A percentile compares a stretch with the other conserved stretches of the same genome.
phyloP scores from a whole-genome alignment of 192 early-diverging fungal genomes.

The Coemansia sp. region DNA sequence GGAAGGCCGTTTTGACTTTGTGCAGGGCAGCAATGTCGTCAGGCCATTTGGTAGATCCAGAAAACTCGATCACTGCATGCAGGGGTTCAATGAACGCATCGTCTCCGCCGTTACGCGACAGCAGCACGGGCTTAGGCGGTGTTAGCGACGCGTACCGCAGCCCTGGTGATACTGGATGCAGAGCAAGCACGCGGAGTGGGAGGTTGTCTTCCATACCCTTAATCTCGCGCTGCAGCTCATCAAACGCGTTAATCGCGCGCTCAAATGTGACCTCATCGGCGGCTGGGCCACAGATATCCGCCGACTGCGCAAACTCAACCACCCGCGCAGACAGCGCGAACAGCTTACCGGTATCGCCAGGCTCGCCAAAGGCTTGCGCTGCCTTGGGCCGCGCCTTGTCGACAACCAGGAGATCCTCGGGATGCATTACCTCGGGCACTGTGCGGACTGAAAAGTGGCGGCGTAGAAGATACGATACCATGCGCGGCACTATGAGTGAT shows the following conservation, averaged over 20 bases:
- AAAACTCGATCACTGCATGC: conserved; percentile 82
- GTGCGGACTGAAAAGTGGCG: conserved; percentile 65
- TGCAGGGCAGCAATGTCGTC: conserved; percentile 83
- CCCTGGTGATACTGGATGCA: conserved; percentile 47
- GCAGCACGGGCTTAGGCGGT: conserved; percentile 40
- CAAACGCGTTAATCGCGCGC: conserved; percentile 26
- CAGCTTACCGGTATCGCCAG: conserved; percentile 6
- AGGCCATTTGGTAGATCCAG: conserved; percentile 83
- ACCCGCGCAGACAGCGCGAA: conserved; percentile 22
- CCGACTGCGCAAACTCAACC: conserved; percentile 21
- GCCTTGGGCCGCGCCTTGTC: conserved; percentile 7
- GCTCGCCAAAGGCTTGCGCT: conserved; percentile 6
- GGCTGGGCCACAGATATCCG: conserved; percentile 10
- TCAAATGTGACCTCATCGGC: conserved; percentile 32
- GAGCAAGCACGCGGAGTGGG: conserved; percentile 43
- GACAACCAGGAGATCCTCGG: conserved; percentile 8
- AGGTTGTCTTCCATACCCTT: conserved; percentile 35
- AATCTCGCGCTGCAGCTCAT: conserved; percentile 33
- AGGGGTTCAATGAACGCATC: conserved; percentile 65
- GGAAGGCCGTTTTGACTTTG: conserved; percentile 87
- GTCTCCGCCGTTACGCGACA: conserved; percentile 44
- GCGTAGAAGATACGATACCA: conserved; percentile 74
- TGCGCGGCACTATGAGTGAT: conserved; percentile 72
- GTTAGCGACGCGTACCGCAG: conserved; percentile 63
- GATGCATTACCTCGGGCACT: conserved; percentile 18